These are phyloP conservation scores for Neurospora sp. DNA, from an alignment of 495 filamentous ascomycete genomes.

Conservation along the genomic window DNA sequence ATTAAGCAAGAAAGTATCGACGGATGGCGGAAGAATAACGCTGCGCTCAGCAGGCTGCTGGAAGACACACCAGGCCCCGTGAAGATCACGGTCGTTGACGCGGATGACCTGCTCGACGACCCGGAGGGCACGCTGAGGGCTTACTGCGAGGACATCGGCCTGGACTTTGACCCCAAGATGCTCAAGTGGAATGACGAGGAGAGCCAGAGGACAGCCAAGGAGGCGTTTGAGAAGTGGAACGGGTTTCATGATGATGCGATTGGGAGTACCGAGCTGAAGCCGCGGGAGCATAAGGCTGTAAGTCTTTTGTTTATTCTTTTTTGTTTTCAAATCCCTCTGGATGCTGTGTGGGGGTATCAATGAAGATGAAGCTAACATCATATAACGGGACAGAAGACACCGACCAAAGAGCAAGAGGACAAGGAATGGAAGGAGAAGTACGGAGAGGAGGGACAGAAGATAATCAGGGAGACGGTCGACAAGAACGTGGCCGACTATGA, in stretches of 20 bases:
- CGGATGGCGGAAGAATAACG: too few species aligned
- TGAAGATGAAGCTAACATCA: neutral
- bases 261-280: slow-evolving; percentile 59
- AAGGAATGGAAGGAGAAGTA: slow-evolving; percentile 74
- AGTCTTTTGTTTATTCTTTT: slow-evolving; percentile 24
- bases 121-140: slow-evolving; percentile 61
- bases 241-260: slow-evolving; percentile 96
- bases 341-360: neutral
- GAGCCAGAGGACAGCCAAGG: slow-evolving; percentile 50
- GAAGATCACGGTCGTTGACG: slow-evolving; percentile 80
- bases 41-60: neutral
- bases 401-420: slow-evolving; percentile 53
- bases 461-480: slow-evolving; percentile 68
- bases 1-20: too few species aligned
- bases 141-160: slow-evolving; percentile 68
- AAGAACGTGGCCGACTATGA: slow-evolving; percentile 78
- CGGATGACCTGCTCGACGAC: slow-evolving; percentile 83
- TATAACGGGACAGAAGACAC: slow-evolving; percentile 20
- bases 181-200: slow-evolving; percentile 70
- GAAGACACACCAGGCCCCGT: slow-evolving; percentile 6
- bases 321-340: neutral
- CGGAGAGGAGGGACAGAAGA: slow-evolving; percentile 62
- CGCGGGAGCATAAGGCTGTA: slow-evolving; percentile 54
- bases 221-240: slow-evolving; percentile 87
- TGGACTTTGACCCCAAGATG: slow-evolving; percentile 65